Percentiles rank a stretch among this genome's conserved stretches.
These are phyloP conservation scores for Wickerhamiella domercqiae DNA, from an alignment of 805 yeast species.

Conservation along the genomic window DNA sequence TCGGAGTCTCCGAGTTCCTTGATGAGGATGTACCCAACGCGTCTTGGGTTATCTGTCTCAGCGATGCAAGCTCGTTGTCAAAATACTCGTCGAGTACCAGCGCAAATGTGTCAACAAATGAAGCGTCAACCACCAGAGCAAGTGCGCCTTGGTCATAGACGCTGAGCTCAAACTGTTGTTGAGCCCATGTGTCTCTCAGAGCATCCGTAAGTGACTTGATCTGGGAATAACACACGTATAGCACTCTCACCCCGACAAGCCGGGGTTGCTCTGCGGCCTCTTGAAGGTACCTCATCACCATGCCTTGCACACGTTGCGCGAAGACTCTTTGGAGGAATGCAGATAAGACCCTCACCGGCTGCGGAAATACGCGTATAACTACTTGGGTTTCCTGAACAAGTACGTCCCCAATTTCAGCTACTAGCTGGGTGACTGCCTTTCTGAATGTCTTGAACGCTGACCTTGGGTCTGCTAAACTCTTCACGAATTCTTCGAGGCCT, in stretches of 20 bases:
- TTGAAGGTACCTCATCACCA: conserved; percentile 38
- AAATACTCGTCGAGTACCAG: conserved; percentile 57
- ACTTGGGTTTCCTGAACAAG: conserved; percentile 59
- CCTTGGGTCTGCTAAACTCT: conserved; percentile 50
- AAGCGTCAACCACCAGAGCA: conserved; percentile 45
- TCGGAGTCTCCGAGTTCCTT: background rate
- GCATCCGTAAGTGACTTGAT: conserved; percentile 47
- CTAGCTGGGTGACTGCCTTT: conserved; percentile 34
- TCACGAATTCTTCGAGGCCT: conserved; percentile 24
- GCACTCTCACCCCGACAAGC: conserved; percentile 36
- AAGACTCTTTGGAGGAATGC: conserved; percentile 61
- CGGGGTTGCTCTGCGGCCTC: conserved; percentile 58
- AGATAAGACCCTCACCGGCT: conserved; percentile 51
- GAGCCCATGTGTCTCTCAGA: conserved; percentile 41
- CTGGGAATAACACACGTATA: conserved; percentile 49
- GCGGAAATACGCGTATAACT: conserved; percentile 54
- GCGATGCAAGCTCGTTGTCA: conserved; percentile 19
- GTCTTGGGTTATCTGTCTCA: background rate
- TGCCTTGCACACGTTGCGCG: conserved; percentile 44
- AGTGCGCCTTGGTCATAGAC: conserved; percentile 29
- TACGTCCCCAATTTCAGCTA: conserved; percentile 42
- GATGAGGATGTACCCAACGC: background rate
- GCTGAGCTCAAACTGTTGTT: conserved; percentile 9
- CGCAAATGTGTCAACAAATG: conserved; percentile 55
- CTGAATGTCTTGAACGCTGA: conserved; percentile 35